Evolutionary conservation across 169 alveolate genomes (phyloP).

Genomic region (Plasmodium berghei): DNA sequence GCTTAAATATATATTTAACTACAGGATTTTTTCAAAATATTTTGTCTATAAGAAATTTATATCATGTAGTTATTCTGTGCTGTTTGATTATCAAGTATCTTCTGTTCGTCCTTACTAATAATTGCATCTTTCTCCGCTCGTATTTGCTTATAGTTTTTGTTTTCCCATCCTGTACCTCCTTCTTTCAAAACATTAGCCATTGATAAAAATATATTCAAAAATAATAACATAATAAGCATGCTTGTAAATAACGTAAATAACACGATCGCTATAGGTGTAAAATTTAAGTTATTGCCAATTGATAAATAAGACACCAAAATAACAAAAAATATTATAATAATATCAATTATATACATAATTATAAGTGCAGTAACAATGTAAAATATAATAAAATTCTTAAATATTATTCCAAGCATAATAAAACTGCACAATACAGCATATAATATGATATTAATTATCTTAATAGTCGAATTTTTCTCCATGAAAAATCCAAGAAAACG

Average conservation of each 20-base stretch:
- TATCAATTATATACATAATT: slow-evolving; percentile 1
- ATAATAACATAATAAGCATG: not conserved
- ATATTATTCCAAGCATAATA: slow-evolving; percentile 21
- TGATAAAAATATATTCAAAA: slow-evolving; percentile 35
- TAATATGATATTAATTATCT: not conserved
- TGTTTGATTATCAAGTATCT: slow-evolving; percentile 3
- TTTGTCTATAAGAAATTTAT: not conserved
- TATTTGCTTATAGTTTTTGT: slow-evolving; percentile 37
- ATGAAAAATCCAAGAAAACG: not conserved
- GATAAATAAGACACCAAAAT: slow-evolving; percentile 1
- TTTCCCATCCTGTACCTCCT: slow-evolving; percentile 74
- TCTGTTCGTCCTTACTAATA: not conserved
- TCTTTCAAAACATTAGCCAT: slow-evolving; percentile 24
- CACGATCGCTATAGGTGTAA: slow-evolving; percentile 12
- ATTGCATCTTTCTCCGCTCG: slow-evolving; percentile 3
- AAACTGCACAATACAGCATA: slow-evolving; percentile 18
- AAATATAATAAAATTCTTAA: slow-evolving; percentile 45
- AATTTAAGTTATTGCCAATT: not conserved
- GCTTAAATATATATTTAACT: no score
- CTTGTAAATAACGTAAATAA: slow-evolving; percentile 1
- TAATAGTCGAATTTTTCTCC: no score
- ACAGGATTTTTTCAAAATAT: no score
- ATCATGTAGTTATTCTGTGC: slow-evolving; percentile 32
- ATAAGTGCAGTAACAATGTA: slow-evolving; percentile 30
- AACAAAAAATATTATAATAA: slow-evolving; percentile 12